phyloP scores from a whole-genome alignment of 495 filamentous ascomycete genomes.

The Annulohypoxylon moriforme region DNA sequence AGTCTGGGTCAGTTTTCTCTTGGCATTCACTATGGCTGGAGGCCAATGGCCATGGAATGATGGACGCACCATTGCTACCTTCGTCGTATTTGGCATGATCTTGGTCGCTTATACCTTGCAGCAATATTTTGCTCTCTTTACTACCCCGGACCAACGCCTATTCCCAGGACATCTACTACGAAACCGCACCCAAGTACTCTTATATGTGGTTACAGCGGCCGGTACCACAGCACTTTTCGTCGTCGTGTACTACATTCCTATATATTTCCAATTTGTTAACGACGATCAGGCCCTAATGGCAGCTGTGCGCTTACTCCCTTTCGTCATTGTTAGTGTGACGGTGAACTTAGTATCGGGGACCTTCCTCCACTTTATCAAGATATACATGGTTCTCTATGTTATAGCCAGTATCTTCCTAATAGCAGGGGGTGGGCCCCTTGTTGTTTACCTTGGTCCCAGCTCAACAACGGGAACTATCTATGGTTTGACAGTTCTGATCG shows the following conservation, averaged over 20 bases:
- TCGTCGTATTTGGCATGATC: constrained; percentile 64
- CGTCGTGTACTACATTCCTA: constrained; percentile 61
- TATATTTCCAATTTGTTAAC: constrained; percentile 70
- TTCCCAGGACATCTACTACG: constrained; percentile 66
- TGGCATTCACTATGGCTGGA: constrained; percentile 69
- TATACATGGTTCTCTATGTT: constrained; percentile 71
- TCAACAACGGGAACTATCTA: constrained; percentile 60
- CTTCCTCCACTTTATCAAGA: constrained; percentile 60
- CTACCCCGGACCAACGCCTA: constrained; percentile 58
- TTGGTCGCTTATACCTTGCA: constrained; percentile 62
- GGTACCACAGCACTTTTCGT: constrained; percentile 53
- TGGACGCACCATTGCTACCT: constrained; percentile 64
- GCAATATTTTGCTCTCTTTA: constrained; percentile 64
- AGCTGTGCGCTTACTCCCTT: constrained; percentile 69
- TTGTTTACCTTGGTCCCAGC: constrained; percentile 52
- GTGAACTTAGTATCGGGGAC: constrained; percentile 61
- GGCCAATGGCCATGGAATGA: constrained; percentile 63
- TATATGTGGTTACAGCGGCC: constrained; percentile 56
- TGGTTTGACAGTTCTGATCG: constrained; percentile 65
- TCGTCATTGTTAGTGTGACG: constrained; percentile 62
- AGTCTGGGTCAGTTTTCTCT: constrained; percentile 55
- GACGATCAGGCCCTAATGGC: constrained; percentile 61
- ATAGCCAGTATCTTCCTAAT: constrained; percentile 59
- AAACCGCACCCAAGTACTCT: constrained; percentile 55
- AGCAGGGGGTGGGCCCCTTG: constrained; percentile 65